Evolutionary conservation across 345 rosid genomes (phyloP), one percentile per base, ranked within the genome.

Genomic region (Citrus australasica): DNA sequence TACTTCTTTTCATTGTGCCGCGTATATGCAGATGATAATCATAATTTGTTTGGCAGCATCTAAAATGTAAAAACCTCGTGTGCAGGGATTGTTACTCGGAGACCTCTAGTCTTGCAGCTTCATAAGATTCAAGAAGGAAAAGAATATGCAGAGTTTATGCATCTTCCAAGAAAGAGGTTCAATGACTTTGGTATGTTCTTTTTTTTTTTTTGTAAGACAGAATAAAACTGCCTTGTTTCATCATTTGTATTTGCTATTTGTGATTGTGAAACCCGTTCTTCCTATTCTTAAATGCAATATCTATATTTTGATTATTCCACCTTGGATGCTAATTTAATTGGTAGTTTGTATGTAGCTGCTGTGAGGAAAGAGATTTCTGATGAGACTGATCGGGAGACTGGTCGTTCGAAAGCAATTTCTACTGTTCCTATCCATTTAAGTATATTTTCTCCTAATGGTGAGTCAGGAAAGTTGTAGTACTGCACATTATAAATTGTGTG

Each of bases 101-200:
- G 97, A 82, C 99, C 99, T 84, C 94, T 93, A 67, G 99, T 95
- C 62, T 82, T 95, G 87, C 98, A 93, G 92, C 98, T 93, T 82
- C 99, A 95, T 74, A 88, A 85, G 86, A 88, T 93, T 78, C 96
- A 89, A 30, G 99, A 91, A 79, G 98, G 96, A 79, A 91, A 81
- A 88, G 99, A 95, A 78, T 93, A 93, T 84, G 99, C 92, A 28
- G 98, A 95, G 85, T 95, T 95, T 82, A 92, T 95, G 98, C 99
- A 95, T 83, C 93, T 92, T 69, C 96, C 97, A 0, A 89, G 87
- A 85, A 95, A 90, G 91, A 92, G 83, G 77, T 93, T 92, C 83
- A 83, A 89, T 7, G 99, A 95, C 89, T 95, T 95, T 79, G 96
- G 98, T 93, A 89, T 81, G 27, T 76, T 67, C 46, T 25, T 40